Base-by-base conservation (phyloP, 192 early-diverging fungal species). In the Funneliformis geosporum region DNA sequence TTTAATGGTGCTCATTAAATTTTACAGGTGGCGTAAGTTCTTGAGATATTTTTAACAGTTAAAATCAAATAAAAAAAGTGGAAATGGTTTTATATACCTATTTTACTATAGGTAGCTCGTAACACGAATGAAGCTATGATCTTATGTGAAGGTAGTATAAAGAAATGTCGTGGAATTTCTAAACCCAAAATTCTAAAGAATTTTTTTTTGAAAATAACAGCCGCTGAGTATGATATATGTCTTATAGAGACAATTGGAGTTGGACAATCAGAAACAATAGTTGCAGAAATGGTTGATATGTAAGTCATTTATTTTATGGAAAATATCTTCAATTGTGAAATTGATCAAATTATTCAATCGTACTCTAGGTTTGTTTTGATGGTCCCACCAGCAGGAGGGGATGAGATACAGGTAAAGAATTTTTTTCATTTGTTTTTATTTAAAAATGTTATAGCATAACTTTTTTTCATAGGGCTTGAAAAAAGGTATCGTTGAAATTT, bases 251-350 rank as follows among this genome's bases (percentile, higher is more conserved):
- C 95, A 1, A 94, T 96, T 10, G 95, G 95, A 40, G 95, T 96
- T 8, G 95, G 95, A 18, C 95, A 96, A 81, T 93, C 91, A 2
- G 95, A 96, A 81, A 94, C 91, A 7, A 94, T 94, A 91, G 93
- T 96, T 5, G 84, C 93, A 8, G 95, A 95, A 27, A 94, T 96
- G 90, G 93, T 94, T 25, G 95, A 96, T 80, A 93, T 95, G 90
- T 84, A 80, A 80, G 84, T 61, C 21, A 21, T 38, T 62, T 11
- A 6, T 5, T 18, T 33, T n/a, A 21, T 8, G 8, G 14, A 18
- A n/a, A 39, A 39, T 68, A 39, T 39, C 12, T 21, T 7, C 4
- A 40, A 1, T 21, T 68, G 14, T 8, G 40, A 7, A 68, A 39
- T 39, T 23, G 16, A 14, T 39, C 21, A 7, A 68, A 60, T 39